Evolutionary conservation across 2,329 filamentous ascomycete species (phyloP), one percentile per base, ranked within the genome.

Genomic region (Amauroascus verrucosus): DNA sequence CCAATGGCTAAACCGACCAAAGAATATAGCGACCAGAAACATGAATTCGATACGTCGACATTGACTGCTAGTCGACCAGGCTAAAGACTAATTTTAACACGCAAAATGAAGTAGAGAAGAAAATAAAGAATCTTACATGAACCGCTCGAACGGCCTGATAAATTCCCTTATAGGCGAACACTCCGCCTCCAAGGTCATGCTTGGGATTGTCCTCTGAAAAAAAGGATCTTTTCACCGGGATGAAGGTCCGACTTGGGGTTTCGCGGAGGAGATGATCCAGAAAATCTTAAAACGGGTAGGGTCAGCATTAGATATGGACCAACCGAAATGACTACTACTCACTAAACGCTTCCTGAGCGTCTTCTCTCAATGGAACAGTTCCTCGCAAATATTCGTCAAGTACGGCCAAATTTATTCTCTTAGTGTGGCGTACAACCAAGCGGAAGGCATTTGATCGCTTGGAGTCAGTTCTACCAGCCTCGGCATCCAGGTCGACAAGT

Each of bases 251-350:
- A 0, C 83, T 84, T 0, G 93, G 88, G n/a, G 73, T 77, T 67
- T 95, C 82, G 3, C 93, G 86, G 53, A 98, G 75, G 6, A 91
- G 74, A 64, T 98, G 93, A 58, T 98, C 93, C 3, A 96, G 74
- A 63, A 96, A 96, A 65, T 86, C 77, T 80, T 46, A 35, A 45
- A 43, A 24, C 24, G 59, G 45, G 57, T 51, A 57, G 44, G 22
- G n/a, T 28, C 9, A 16, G 33, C 16, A 35, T 50, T 16, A 18
- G 16, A 13, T 28, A 26, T 22, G 43, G 11, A 37, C 20, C 38
- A 24, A 11, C 18, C 3, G 2, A 26, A 16, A n/a, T 2, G 26
- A 45, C 11, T 13, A 45, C 11, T 13, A 71, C 74, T 69, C 67
- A 80, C 77, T 95, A 67, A 97, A 80, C 13, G 86, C 84, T 63